These are phyloP conservation scores for Nasturtium officinale DNA, from an alignment of 345 rosid species.

Conservation along the genomic window DNA sequence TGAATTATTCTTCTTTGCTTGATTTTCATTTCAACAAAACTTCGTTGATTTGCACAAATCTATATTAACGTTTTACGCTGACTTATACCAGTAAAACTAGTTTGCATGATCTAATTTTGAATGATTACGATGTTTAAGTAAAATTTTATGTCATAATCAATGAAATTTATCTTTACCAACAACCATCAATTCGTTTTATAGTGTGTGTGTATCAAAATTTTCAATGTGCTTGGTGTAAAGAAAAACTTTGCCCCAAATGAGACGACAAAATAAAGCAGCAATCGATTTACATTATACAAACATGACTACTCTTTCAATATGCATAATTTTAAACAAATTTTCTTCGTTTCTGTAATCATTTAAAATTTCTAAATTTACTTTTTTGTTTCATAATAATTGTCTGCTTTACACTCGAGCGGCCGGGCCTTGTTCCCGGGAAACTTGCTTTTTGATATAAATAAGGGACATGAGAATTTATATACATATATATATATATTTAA, in stretches of 20 bases:
- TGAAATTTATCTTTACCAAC: not conserved
- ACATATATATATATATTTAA: not conserved
- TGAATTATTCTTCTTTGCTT: not conserved
- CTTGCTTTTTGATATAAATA: constrained; percentile 28
- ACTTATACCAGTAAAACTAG: not conserved
- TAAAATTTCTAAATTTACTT: constrained; percentile 28
- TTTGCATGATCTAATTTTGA: not conserved
- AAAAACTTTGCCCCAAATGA: not conserved
- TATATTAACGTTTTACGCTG: constrained; percentile 2
- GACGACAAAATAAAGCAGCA: not conserved
- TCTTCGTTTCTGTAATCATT: constrained; percentile 18
- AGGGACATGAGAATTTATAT: constrained; percentile 31
- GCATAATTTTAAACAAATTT: not conserved
- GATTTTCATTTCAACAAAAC: not conserved
- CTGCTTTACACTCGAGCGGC: constrained; percentile 47
- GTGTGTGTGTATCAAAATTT: constrained; percentile 5
- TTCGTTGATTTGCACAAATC: not conserved
- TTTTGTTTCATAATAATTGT: constrained; percentile 35
- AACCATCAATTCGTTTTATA: not conserved
- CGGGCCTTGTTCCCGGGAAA: constrained; percentile 45
- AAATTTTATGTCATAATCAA: not conserved
- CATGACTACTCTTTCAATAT: constrained; percentile 14
- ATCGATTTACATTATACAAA: constrained; percentile 11
- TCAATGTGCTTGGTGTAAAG: not conserved
- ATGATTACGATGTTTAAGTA: not conserved